Conservation (phyloP, 306 rosid genomes). For the Morella rubra region DNA sequence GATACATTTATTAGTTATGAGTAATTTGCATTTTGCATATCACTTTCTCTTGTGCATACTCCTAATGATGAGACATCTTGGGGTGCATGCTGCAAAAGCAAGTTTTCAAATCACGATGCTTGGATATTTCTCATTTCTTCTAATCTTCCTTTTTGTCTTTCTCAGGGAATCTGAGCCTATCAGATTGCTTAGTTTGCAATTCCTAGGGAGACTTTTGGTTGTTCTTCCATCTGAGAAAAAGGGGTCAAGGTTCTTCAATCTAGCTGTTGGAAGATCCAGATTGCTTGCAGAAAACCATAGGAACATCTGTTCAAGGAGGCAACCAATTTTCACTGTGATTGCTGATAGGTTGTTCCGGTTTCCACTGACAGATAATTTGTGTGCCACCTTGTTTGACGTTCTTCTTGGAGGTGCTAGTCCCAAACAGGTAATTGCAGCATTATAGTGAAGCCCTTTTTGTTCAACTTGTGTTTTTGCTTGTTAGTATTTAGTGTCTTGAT, state of each 20-base stretch:
- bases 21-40: background rate
- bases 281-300: conserved; percentile 56
- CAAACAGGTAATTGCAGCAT: conserved; percentile 67
- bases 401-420: conserved; percentile 99
- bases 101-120: conserved; percentile 8
- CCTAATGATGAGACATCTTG: background rate
- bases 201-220: conserved; percentile 90
- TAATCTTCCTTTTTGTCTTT: conserved; percentile 19
- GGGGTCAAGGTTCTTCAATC: conserved; percentile 84
- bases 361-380: conserved; percentile 80
- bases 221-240: conserved; percentile 91
- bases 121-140: conserved; percentile 22
- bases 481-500: conserved; percentile 13
- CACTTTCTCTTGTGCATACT: background rate
- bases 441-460: conserved; percentile 10
- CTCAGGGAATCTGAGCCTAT: conserved; percentile 81
- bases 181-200: conserved; percentile 90
- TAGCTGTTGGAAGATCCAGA: conserved; percentile 69
- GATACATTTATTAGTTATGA: background rate
- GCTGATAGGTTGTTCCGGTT: conserved; percentile 88
- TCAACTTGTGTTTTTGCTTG: conserved; percentile 1
- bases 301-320: conserved; percentile 59
- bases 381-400: conserved; percentile 93
- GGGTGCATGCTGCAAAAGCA: conserved; percentile 12
- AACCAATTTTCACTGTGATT: conserved; percentile 74